phyloP scores from a whole-genome alignment of 331 rosid genomes.

The Telfairia occidentalis region DNA sequence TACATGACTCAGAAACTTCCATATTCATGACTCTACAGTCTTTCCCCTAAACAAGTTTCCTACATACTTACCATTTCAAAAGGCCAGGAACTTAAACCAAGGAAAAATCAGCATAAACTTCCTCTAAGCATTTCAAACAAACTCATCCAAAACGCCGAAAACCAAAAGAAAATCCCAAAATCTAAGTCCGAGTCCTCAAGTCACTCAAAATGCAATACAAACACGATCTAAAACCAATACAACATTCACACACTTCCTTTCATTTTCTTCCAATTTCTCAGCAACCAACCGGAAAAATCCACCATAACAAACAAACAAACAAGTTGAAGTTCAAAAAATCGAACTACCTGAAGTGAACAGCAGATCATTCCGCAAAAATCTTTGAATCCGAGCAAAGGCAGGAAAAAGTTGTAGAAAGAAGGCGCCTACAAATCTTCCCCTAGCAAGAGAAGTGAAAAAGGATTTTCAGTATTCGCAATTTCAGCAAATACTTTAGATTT shows the following conservation, averaged over 20 bases:
- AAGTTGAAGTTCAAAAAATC: background rate
- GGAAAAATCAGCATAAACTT: background rate
- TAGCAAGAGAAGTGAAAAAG: background rate
- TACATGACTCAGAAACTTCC: background rate
- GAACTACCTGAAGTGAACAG: background rate
- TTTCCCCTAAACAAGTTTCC: background rate
- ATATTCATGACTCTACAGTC: background rate
- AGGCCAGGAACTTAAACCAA: background rate
- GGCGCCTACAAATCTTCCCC: background rate
- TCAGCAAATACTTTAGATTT: too few species aligned
- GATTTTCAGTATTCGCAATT: constrained; percentile 6
- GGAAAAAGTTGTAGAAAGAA: background rate
- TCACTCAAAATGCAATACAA: background rate
- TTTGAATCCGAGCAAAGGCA: constrained; percentile 17
- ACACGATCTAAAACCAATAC: background rate
- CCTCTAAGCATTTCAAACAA: background rate
- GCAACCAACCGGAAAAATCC: constrained; percentile 6
- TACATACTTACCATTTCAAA: background rate
- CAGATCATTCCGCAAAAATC: constrained; percentile 11
- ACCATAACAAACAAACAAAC: constrained; percentile 1
- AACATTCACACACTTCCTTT: background rate
- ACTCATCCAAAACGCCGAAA: background rate
- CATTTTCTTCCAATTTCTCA: background rate
- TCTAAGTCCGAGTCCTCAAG: background rate
- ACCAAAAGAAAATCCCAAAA: background rate